A percentile compares a stretch with the other conserved stretches of the same genome.
Conservation (phyloP, 768 basidiomycete genomes). For the Suillus brevipes region DNA sequence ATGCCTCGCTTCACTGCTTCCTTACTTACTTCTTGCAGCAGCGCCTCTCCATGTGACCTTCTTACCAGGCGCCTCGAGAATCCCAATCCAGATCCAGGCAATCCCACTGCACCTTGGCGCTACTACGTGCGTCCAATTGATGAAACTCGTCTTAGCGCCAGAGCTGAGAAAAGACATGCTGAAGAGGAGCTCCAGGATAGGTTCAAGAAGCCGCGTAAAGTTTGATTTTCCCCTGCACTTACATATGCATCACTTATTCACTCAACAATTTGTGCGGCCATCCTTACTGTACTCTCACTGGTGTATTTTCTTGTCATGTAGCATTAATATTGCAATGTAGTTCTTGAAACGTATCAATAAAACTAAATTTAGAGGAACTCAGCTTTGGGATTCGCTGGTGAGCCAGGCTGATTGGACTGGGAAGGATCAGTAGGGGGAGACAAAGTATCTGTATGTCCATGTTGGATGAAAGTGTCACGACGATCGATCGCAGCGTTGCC, state of each 20-base stretch:
- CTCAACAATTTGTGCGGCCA: background rate
- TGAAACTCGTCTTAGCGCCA: background rate
- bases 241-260: too few relatives aligned
- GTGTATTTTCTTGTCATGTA: too few relatives aligned
- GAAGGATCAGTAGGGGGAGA: too few relatives aligned
- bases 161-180: background rate
- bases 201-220: background rate
- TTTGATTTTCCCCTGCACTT: background rate
- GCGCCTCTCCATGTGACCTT: background rate
- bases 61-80: background rate
- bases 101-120: background rate
- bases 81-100: background rate
- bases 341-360: too few relatives aligned
- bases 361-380: too few relatives aligned
- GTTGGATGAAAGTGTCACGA: conserved; percentile 38
- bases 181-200: background rate
- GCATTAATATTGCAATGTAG: too few relatives aligned
- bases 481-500: conserved; percentile 80
- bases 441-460: too few relatives aligned
- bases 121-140: background rate
- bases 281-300: too few relatives aligned
- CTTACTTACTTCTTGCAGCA: background rate
- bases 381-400: too few relatives aligned
- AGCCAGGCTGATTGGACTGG: too few relatives aligned
- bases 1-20: background rate